phyloP scores from a whole-genome alignment of 2,329 filamentous ascomycete genomes.

The Fusarium poae region DNA sequence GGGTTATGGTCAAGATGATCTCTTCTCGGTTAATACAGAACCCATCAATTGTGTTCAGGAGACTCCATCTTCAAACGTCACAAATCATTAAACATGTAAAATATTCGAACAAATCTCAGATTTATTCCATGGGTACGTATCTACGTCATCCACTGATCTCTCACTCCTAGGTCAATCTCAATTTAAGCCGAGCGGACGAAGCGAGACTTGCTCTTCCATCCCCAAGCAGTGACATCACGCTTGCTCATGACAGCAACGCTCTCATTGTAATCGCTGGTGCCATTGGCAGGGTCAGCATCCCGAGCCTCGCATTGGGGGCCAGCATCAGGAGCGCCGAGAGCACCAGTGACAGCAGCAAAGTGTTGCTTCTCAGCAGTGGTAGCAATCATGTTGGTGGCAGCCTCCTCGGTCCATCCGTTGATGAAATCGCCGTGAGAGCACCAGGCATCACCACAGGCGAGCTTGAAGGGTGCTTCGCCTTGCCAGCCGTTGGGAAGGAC shows the following conservation, averaged over 20 bases:
- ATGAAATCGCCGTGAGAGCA: slow-evolving; percentile 63
- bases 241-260: slow-evolving; percentile 42
- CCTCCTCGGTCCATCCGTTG: slow-evolving; percentile 58
- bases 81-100: not conserved
- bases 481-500: slow-evolving; percentile 59
- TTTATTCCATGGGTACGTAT: not conserved
- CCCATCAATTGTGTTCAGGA: not conserved
- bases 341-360: slow-evolving; percentile 51
- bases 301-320: slow-evolving; percentile 48
- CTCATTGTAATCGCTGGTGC: slow-evolving; percentile 56
- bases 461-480: slow-evolving; percentile 58
- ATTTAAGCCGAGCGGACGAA: slow-evolving; percentile 24
- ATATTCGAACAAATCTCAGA: not conserved
- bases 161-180: not conserved
- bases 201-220: slow-evolving; percentile 36
- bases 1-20: not conserved
- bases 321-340: slow-evolving; percentile 35
- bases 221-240: slow-evolving; percentile 37
- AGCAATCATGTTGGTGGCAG: slow-evolving; percentile 56
- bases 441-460: slow-evolving; percentile 58
- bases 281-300: slow-evolving; percentile 58
- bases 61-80: not conserved
- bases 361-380: slow-evolving; percentile 52
- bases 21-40: not conserved
- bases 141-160: not conserved